phyloP scores from a whole-genome alignment of 768 basidiomycete species.

The Russula virescens region DNA sequence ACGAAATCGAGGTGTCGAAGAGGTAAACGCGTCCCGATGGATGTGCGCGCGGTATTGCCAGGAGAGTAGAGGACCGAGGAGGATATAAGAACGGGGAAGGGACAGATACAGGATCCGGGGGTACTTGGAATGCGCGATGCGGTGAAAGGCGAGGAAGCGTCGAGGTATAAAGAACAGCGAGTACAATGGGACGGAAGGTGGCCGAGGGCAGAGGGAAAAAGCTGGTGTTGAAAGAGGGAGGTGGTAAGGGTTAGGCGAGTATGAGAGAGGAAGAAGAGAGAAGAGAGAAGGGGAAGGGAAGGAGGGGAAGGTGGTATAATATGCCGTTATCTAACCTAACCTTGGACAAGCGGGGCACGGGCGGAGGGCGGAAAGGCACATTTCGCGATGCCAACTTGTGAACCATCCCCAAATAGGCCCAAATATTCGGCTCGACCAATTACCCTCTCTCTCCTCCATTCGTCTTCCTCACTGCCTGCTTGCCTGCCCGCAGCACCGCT shows the following conservation, averaged over 20 bases:
- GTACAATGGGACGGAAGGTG: conserved; percentile 16
- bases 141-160: neutral
- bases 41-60: neutral
- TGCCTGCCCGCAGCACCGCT: too few species aligned
- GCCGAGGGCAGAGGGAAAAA: neutral
- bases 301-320: neutral
- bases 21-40: neutral
- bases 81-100: neutral
- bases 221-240: neutral
- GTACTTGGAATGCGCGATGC: neutral
- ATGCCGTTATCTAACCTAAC: conserved; percentile 13
- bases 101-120: conserved; percentile 4
- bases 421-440: conserved; percentile 5
- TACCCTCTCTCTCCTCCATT: neutral
- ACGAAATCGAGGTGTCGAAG: neutral
- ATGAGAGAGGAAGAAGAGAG: neutral
- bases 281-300: neutral
- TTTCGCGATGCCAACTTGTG: conserved; percentile 5
- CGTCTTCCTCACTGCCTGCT: too few species aligned
- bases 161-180: neutral
- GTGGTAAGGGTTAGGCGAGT: neutral
- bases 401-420: conserved; percentile 19
- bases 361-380: too few species aligned
- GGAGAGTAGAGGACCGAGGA: neutral
- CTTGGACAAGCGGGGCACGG: neutral